These are phyloP conservation scores for Trichoderma asperellum DNA, from an alignment of 2,329 filamentous ascomycete genomes.

Conservation along the genomic window DNA sequence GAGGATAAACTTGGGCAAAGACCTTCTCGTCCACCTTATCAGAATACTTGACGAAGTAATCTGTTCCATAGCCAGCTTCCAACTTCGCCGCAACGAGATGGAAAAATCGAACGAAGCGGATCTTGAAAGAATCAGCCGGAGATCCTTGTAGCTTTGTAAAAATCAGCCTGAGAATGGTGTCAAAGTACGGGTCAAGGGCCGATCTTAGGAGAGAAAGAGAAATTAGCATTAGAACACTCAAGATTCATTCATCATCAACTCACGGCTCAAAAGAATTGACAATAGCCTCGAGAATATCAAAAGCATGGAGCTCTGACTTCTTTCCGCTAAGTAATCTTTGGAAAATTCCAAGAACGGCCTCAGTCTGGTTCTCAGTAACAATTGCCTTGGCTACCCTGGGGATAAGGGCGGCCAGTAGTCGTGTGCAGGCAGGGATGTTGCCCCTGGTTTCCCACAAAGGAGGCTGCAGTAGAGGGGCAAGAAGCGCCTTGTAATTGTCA, in stretches of 20 bases:
- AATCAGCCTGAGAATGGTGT: constrained; percentile 78
- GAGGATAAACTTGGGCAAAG: constrained; percentile 84
- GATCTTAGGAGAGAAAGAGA: constrained; percentile 46
- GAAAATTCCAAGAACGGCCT: constrained; percentile 92
- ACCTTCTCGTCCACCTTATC: constrained; percentile 78
- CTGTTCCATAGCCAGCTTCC: constrained; percentile 82
- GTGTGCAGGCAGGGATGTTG: constrained; percentile 88
- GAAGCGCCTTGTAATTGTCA: constrained; percentile 76
- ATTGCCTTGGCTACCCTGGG: constrained; percentile 75
- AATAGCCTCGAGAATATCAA: constrained; percentile 86
- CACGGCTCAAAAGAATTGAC: constrained; percentile 73
- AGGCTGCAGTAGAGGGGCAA: constrained; percentile 79
- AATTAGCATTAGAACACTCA: not conserved
- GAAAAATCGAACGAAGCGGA: constrained; percentile 91
- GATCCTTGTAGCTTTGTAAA: constrained; percentile 74
- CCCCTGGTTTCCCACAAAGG: constrained; percentile 88
- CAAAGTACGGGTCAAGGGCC: constrained; percentile 75
- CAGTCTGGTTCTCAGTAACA: constrained; percentile 76
- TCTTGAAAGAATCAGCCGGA: constrained; percentile 76
- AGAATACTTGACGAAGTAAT: constrained; percentile 87
- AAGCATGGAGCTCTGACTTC: constrained; percentile 81
- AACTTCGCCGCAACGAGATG: constrained; percentile 82
- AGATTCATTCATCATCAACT: constrained; percentile 38
- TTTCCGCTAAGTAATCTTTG: constrained; percentile 84
- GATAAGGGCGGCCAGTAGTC: constrained; percentile 82